phyloP scores from a whole-genome alignment of 768 basidiomycete species.

The Megacollybia marginata region DNA sequence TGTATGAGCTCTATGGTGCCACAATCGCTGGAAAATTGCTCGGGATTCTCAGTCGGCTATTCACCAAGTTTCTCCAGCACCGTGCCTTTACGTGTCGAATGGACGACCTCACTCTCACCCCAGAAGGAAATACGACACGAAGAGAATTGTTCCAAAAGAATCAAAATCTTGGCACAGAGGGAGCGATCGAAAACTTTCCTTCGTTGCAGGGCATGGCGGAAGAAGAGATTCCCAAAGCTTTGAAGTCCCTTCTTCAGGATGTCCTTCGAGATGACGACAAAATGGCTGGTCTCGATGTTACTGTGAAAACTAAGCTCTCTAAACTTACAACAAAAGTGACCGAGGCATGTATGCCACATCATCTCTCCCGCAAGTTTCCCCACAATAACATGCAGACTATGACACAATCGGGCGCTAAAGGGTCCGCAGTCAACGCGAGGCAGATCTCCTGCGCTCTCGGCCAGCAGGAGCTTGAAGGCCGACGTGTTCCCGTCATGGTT shows the following conservation, averaged over 20 bases:
- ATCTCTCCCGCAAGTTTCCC: conserved; percentile 89
- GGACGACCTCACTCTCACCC: conserved; percentile 92
- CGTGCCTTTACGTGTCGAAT: conserved; percentile 98
- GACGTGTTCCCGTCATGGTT: conserved; percentile 98
- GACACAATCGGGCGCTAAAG: conserved; percentile 98
- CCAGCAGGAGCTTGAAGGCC: conserved; percentile 96
- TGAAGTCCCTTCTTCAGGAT: conserved; percentile 74
- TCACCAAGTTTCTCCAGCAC: conserved; percentile 96
- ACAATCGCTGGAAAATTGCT: conserved; percentile 85
- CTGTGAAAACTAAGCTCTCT: conserved; percentile 78
- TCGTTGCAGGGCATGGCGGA: conserved; percentile 48
- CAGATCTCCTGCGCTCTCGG: conserved; percentile 98
- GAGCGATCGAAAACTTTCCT: conserved; percentile 87
- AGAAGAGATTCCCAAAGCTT: conserved; percentile 46
- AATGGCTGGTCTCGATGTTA: conserved; percentile 95
- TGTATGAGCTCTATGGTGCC: conserved; percentile 92
- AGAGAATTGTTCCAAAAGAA: conserved; percentile 60
- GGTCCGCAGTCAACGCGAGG: conserved; percentile 92
- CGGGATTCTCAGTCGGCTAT: conserved; percentile 86
- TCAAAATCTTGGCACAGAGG: conserved; percentile 70
- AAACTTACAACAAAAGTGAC: conserved; percentile 88
- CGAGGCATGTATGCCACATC: conserved; percentile 78
- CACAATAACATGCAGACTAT: conserved; percentile 99
- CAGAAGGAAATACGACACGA: conserved; percentile 68
- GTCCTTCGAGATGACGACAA: conserved; percentile 92